Percentiles rank a stretch among this genome's conserved stretches.
Conservation (phyloP, 169 alveolate species). For the Perkinsus marinus region DNA sequence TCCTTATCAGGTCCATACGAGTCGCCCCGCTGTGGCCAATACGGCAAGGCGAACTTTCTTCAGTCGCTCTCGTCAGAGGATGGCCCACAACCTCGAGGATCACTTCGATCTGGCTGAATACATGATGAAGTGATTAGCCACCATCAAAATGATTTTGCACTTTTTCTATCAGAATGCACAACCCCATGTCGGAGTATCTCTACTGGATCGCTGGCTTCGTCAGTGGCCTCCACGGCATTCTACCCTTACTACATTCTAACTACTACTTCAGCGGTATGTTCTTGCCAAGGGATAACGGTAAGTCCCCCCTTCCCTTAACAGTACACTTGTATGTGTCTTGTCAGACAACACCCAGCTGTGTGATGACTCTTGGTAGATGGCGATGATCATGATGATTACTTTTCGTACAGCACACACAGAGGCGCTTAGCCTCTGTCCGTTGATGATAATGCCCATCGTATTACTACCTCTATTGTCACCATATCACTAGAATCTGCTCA, state of each 20-base stretch:
- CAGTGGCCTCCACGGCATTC: background rate
- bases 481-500: background rate
- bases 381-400: background rate
- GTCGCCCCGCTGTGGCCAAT: background rate
- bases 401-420: background rate
- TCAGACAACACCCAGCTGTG: background rate
- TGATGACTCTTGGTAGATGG: background rate
- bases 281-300: background rate
- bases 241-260: background rate
- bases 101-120: background rate
- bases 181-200: background rate
- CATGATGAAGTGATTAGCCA: background rate
- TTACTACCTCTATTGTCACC: background rate
- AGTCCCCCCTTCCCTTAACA: background rate
- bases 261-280: background rate
- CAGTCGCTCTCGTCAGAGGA: background rate
- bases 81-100: background rate
- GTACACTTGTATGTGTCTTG: background rate
- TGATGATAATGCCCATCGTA: background rate
- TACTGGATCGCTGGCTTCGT: background rate
- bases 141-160: background rate
- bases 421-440: background rate
- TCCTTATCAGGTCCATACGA: background rate
- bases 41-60: background rate
- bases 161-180: background rate